Evolutionary conservation across 2,329 filamentous ascomycete species (phyloP).

Genomic region (Talaromyces rugulosus): DNA sequence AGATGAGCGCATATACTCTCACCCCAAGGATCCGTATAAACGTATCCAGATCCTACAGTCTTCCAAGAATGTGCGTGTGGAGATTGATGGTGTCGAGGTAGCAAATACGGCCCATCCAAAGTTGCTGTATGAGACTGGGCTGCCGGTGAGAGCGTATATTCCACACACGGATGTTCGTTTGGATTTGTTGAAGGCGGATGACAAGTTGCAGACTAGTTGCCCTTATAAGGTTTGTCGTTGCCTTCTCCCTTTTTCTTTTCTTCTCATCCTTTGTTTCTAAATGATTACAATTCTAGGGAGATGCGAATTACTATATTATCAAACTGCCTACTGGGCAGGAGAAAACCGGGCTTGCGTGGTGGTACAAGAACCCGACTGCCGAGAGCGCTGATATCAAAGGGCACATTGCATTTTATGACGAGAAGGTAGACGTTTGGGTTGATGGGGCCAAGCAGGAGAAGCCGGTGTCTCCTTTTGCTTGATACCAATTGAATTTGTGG

Average conservation of each 20-base stretch:
- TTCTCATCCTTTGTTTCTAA: background rate
- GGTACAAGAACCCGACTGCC: slow-evolving; percentile 13
- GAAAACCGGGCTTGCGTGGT: slow-evolving; percentile 12
- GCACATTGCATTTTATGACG: slow-evolving; percentile 13
- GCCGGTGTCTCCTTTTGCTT: slow-evolving; percentile 6
- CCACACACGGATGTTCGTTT: slow-evolving; percentile 11
- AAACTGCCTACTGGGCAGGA: slow-evolving; percentile 7
- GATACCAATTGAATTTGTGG: background rate
- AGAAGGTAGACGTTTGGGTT: slow-evolving; percentile 13
- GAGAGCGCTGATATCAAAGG: slow-evolving; percentile 12
- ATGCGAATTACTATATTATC: slow-evolving; percentile 11
- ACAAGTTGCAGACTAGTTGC: slow-evolving; percentile 1
- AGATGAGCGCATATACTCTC: slow-evolving; percentile 11
- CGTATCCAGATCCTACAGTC: slow-evolving; percentile 10
- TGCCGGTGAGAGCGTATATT: slow-evolving; percentile 11
- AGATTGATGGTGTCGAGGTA: slow-evolving; percentile 12
- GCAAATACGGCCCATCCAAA: slow-evolving; percentile 8
- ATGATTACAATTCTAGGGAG: background rate
- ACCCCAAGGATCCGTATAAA: slow-evolving; percentile 13
- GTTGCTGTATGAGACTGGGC: slow-evolving; percentile 12
- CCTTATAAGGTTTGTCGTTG: slow-evolving; percentile 8
- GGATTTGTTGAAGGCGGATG: slow-evolving; percentile 8
- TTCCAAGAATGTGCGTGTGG: slow-evolving; percentile 10
- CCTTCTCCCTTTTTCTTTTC: background rate
- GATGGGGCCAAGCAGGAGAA: slow-evolving; percentile 9